Percentiles rank a stretch among this genome's conserved stretches.
phyloP scores from a whole-genome alignment of 1,139 yeast species.

The Hansenula lynferdii region DNA sequence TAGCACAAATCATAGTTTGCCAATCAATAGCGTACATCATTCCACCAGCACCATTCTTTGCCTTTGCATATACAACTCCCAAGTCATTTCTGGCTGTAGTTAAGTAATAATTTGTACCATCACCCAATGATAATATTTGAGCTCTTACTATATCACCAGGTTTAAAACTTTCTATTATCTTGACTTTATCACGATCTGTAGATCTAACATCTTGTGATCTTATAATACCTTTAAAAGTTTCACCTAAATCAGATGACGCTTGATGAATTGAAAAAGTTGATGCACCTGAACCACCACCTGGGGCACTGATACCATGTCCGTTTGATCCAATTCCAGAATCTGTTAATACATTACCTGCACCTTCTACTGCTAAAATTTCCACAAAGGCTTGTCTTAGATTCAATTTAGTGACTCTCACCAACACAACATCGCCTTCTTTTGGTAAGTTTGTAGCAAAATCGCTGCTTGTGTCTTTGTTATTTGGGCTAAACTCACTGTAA shows the following conservation, averaged over 20 bases:
- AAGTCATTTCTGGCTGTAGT: slow-evolving; percentile 87
- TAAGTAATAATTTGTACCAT: slow-evolving; percentile 85
- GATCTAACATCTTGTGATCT: slow-evolving; percentile 86
- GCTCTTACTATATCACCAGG: slow-evolving; percentile 96
- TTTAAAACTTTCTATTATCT: slow-evolving; percentile 69
- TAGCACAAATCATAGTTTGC: slow-evolving; percentile 86
- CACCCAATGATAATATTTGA: slow-evolving; percentile 78
- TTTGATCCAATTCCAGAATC: slow-evolving; percentile 68
- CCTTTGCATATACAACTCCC: slow-evolving; percentile 88
- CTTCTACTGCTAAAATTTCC: slow-evolving; percentile 79
- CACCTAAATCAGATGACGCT: slow-evolving; percentile 70
- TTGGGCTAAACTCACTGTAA: slow-evolving; percentile 11
- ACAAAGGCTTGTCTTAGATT: slow-evolving; percentile 67
- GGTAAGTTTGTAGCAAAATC: slow-evolving; percentile 59
- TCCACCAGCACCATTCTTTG: slow-evolving; percentile 66
- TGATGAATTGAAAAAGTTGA: slow-evolving; percentile 40
- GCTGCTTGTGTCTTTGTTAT: slow-evolving; percentile 15
- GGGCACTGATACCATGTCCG: slow-evolving; percentile 40
- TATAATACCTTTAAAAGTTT: slow-evolving; percentile 85
- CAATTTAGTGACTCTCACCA: slow-evolving; percentile 70
- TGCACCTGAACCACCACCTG: slow-evolving; percentile 59
- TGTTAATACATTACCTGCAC: slow-evolving; percentile 48
- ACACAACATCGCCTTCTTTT: slow-evolving; percentile 77
- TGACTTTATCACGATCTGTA: slow-evolving; percentile 86
- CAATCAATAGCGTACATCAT: slow-evolving; percentile 91